Conservation (phyloP, 805 yeast genomes). For the Teunomyces kruisii region DNA sequence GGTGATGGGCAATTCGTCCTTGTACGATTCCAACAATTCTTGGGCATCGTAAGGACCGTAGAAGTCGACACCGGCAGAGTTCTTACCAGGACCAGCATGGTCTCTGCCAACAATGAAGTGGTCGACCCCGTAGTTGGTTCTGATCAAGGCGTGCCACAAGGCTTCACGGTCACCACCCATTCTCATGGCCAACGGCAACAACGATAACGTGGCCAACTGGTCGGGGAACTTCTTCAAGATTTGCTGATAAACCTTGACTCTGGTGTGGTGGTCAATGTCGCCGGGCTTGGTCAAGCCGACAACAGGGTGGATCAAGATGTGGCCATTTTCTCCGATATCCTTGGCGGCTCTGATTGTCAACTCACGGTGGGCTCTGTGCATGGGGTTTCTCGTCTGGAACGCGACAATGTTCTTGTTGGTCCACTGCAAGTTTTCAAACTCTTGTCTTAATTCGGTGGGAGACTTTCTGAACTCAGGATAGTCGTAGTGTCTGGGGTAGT, state of each 20-base stretch:
- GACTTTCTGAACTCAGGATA: slow-evolving; percentile 85
- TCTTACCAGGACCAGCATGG: slow-evolving; percentile 94
- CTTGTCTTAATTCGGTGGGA: slow-evolving; percentile 85
- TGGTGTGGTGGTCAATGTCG: slow-evolving; percentile 95
- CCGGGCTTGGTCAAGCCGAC: slow-evolving; percentile 97
- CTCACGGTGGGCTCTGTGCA: slow-evolving; percentile 98
- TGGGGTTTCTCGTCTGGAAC: slow-evolving; percentile 97
- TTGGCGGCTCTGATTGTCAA: slow-evolving; percentile 96
- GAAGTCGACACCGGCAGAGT: slow-evolving; percentile 88
- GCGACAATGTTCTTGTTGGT: slow-evolving; percentile 75
- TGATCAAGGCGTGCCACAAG: slow-evolving; percentile 95
- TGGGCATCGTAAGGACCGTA: slow-evolving; percentile 98
- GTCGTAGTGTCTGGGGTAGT: slow-evolving; percentile 85
- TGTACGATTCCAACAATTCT: slow-evolving; percentile 73
- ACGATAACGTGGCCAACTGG: slow-evolving; percentile 86
- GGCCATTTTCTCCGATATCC: slow-evolving; percentile 74
- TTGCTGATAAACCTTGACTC: slow-evolving; percentile 93
- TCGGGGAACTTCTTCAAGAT: slow-evolving; percentile 89
- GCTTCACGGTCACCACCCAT: slow-evolving; percentile 99
- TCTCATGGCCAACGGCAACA: slow-evolving; percentile 95
- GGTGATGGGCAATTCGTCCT: slow-evolving; percentile 78
- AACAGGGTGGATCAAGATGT: slow-evolving; percentile 89
- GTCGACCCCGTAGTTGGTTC: slow-evolving; percentile 95
- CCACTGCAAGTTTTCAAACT: slow-evolving; percentile 83
- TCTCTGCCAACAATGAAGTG: slow-evolving; percentile 98